Percentiles rank a stretch among this genome's conserved stretches.
Conservation (phyloP, 2,329 filamentous ascomycete genomes). For the Nothophoma quercina region DNA sequence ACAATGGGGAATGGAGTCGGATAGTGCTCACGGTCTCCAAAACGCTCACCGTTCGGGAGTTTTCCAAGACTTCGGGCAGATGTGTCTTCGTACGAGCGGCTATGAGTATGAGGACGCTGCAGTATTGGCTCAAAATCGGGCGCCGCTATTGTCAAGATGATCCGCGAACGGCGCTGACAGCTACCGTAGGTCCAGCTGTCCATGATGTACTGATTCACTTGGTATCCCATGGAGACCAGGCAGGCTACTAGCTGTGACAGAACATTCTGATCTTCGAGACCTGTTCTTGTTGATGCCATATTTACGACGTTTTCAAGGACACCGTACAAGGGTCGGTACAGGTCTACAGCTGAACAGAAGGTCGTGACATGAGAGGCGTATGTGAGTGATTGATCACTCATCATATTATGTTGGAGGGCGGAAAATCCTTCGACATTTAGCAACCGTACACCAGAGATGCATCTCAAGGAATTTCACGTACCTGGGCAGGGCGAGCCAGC, state of each 20-base stretch:
- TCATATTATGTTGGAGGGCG: slow-evolving; percentile 64
- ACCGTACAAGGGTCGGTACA: slow-evolving; percentile 77
- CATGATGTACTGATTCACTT: slow-evolving; percentile 71
- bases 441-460: too few relatives aligned
- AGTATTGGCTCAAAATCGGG: slow-evolving; percentile 67
- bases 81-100: slow-evolving; percentile 56
- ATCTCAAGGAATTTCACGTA: slow-evolving; percentile 4
- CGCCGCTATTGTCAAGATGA: slow-evolving; percentile 76
- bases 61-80: slow-evolving; percentile 59
- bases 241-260: slow-evolving; percentile 77
- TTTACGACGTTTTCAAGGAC: slow-evolving; percentile 78
- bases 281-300: slow-evolving; percentile 63
- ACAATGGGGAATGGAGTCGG: slow-evolving; percentile 68
- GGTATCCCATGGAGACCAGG: slow-evolving; percentile 79
- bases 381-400: slow-evolving; percentile 63
- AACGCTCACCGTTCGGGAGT: slow-evolving; percentile 53
- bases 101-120: slow-evolving; percentile 68
- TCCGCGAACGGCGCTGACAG: slow-evolving; percentile 69
- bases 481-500: slow-evolving; percentile 77
- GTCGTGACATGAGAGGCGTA: slow-evolving; percentile 82
- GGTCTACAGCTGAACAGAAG: slow-evolving; percentile 76
- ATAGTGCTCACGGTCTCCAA: slow-evolving; percentile 61
- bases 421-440: slow-evolving; percentile 66
- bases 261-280: slow-evolving; percentile 65
- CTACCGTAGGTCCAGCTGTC: slow-evolving; percentile 75